Evolutionary conservation across 2,329 filamentous ascomycete species (phyloP).

Genomic region (Botrytis paeoniae): DNA sequence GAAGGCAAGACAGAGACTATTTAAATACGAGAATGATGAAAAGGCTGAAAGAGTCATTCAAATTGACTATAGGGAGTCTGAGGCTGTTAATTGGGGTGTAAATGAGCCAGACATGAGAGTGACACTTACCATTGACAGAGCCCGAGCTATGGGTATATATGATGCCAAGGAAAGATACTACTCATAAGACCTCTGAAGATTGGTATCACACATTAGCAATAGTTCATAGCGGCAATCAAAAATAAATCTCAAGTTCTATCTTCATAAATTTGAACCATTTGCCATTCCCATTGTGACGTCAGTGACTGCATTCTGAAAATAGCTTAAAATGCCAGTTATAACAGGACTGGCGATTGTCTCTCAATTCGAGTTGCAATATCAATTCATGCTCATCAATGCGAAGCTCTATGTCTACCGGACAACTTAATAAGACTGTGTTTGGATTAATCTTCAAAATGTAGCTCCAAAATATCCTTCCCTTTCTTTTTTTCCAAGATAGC

Average conservation of each 20-base stretch:
- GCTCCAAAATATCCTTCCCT: not conserved
- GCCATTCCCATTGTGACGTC: rapidly evolving
- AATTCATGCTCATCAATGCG: not conserved
- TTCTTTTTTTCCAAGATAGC: not conserved
- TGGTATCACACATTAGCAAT: not conserved
- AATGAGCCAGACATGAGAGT: not conserved
- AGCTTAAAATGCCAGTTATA: not conserved
- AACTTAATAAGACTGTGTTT: not conserved
- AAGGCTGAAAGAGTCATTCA: not conserved
- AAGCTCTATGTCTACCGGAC: not conserved
- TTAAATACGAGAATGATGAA: not conserved
- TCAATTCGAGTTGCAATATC: not conserved
- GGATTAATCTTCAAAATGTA: not conserved
- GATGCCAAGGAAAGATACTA: not conserved
- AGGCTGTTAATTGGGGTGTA: not conserved
- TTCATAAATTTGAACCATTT: not conserved
- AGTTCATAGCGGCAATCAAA: not conserved
- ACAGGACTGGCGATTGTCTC: not conserved
- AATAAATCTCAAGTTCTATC: not conserved
- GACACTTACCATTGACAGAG: not conserved
- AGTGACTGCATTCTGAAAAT: not conserved
- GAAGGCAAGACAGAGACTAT: not conserved
- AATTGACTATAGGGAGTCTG: not conserved
- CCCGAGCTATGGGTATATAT: not conserved
- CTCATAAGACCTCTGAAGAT: not conserved